Evolutionary conservation across 2,329 filamentous ascomycete species (phyloP).

Genomic region (Fusarium sp.): DNA sequence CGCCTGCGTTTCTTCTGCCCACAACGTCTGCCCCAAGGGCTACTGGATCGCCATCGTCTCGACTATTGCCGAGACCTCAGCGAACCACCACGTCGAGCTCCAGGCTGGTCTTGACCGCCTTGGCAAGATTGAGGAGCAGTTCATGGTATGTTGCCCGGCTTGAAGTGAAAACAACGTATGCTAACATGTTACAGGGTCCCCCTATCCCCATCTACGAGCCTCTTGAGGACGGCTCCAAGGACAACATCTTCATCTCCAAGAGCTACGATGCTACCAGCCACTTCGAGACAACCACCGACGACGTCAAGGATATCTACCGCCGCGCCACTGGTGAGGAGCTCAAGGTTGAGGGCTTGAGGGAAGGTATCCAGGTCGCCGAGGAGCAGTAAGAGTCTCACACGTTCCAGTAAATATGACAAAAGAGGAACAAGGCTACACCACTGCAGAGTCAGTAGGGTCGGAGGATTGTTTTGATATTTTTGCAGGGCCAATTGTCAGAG

Average conservation of each 20-base stretch:
- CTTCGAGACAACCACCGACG: slow-evolving; percentile 92
- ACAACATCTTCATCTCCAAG: slow-evolving; percentile 98
- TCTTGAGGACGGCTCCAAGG: slow-evolving; percentile 80
- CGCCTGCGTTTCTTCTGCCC: slow-evolving; percentile 91
- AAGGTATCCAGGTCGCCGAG: slow-evolving; percentile 79
- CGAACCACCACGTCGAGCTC: slow-evolving; percentile 96
- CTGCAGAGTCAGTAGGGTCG: slow-evolving; percentile 19
- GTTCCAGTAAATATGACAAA: slow-evolving; percentile 8
- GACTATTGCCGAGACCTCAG: slow-evolving; percentile 90
- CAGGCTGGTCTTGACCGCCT: slow-evolving; percentile 92
- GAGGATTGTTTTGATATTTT: slow-evolving; percentile 30
- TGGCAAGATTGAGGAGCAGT: slow-evolving; percentile 94
- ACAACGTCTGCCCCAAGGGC: slow-evolving; percentile 98
- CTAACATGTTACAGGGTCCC: slow-evolving; percentile 63
- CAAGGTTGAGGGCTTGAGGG: slow-evolving; percentile 86
- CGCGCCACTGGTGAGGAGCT: slow-evolving; percentile 86
- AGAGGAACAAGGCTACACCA: slow-evolving; percentile 24
- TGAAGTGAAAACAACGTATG: background rate
- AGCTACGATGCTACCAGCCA: slow-evolving; percentile 98
- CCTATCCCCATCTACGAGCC: slow-evolving; percentile 97
- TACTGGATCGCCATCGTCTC: slow-evolving; percentile 99
- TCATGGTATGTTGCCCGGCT: slow-evolving; percentile 72
- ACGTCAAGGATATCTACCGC: slow-evolving; percentile 93
- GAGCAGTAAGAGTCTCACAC: slow-evolving; percentile 60
- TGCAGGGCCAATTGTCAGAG: slow-evolving; percentile 10